Conservation (phyloP, 345 rosid species). For the Luvunga scandens region DNA sequence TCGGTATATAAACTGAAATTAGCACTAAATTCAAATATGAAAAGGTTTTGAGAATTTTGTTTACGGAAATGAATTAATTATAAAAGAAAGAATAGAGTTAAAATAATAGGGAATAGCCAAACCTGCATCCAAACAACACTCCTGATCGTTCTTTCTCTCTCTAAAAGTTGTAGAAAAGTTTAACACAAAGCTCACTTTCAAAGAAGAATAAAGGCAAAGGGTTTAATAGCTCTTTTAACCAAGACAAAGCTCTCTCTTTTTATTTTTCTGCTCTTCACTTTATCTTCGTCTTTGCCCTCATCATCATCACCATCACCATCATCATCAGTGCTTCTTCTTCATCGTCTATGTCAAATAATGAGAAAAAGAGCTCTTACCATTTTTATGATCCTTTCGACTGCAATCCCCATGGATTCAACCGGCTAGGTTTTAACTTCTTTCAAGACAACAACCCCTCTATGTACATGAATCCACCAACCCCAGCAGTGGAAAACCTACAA, state of each 20-base stretch:
- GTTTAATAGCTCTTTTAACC: not conserved
- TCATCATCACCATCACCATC: no score
- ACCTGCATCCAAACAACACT: constrained; percentile 13
- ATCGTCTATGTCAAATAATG: constrained; percentile 33
- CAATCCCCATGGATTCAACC: constrained; percentile 17
- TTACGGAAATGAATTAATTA: not conserved
- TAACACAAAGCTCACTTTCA: constrained; percentile 2
- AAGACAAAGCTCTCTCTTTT: not conserved
- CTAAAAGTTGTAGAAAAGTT: constrained; percentile 1
- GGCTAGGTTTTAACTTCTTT: constrained; percentile 17
- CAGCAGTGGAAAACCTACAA: not conserved
- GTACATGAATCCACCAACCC: constrained; percentile 15
- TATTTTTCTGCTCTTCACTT: not conserved
- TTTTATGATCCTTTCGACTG: constrained; percentile 33
- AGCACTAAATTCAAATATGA: not conserved
- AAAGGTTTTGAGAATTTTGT: not conserved
- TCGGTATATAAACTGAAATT: no score
- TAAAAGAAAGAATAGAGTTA: not conserved
- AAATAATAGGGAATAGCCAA: constrained; percentile 15
- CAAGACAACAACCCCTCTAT: constrained; percentile 17
- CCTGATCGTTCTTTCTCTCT: not conserved
- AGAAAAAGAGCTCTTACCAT: constrained; percentile 18
- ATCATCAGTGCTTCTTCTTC: constrained; percentile 3
- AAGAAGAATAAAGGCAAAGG: not conserved
- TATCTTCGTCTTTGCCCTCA: not conserved